Evolutionary conservation across 2,329 filamentous ascomycete species (phyloP).

Genomic region (Chaetoscypha palmicola): DNA sequence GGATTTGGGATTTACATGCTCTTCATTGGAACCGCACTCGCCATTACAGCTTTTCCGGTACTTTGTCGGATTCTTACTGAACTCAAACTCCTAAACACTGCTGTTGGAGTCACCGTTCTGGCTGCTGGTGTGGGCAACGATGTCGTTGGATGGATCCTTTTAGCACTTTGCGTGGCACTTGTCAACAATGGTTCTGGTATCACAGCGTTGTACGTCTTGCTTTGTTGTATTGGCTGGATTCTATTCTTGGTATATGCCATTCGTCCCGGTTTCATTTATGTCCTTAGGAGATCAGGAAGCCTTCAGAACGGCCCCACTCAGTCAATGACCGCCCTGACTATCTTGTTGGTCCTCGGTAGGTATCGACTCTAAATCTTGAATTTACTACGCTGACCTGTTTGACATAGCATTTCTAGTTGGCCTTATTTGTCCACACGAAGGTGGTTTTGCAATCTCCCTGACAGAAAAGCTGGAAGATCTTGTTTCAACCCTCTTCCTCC

Average conservation of each 20-base stretch:
- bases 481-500: conserved; percentile 74
- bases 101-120: conserved; percentile 80
- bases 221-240: conserved; percentile 68
- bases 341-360: conserved; percentile 77
- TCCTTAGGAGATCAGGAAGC: conserved; percentile 66
- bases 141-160: conserved; percentile 82
- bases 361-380: too few relatives aligned
- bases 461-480: conserved; percentile 94
- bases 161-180: conserved; percentile 86
- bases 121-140: conserved; percentile 92
- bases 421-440: conserved; percentile 82
- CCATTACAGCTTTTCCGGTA: conserved; percentile 87
- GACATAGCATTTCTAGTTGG: conserved; percentile 77
- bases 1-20: conserved; percentile 57
- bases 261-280: conserved; percentile 66
- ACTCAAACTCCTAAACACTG: conserved; percentile 74
- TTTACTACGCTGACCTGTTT: too few relatives aligned
- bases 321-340: conserved; percentile 71
- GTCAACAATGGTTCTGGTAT: conserved; percentile 82
- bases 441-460: conserved; percentile 82
- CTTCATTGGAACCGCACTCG: conserved; percentile 89
- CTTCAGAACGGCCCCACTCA: conserved; percentile 86
- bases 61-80: conserved; percentile 90
- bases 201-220: conserved; percentile 75
- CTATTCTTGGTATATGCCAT: conserved; percentile 68